A percentile compares a stretch with the other conserved stretches of the same genome.
These are phyloP conservation scores for Mortierella sp. DNA, from an alignment of 371 early-diverging fungal species.

Conservation along the genomic window DNA sequence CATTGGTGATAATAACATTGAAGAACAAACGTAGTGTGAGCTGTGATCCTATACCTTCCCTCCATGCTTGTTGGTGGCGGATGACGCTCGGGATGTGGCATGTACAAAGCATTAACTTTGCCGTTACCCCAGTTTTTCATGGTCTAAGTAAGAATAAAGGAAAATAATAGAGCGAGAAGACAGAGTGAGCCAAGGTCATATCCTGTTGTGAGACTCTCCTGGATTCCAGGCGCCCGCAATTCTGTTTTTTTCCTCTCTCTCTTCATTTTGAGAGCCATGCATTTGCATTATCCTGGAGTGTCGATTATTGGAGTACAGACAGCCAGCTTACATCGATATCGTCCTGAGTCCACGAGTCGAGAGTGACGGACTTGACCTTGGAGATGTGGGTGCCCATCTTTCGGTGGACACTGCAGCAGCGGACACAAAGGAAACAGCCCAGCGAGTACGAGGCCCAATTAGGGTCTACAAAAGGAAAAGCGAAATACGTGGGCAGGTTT, in stretches of 20 bases:
- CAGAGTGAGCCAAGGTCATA: neutral
- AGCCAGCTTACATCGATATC: slow-evolving; percentile 83
- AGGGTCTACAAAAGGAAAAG: slow-evolving; percentile 74
- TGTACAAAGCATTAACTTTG: slow-evolving; percentile 81
- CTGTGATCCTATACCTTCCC: slow-evolving; percentile 64
- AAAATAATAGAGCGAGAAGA: neutral
- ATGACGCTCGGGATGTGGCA: slow-evolving; percentile 77
- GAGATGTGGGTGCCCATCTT: slow-evolving; percentile 95
- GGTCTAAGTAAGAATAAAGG: slow-evolving; percentile 47
- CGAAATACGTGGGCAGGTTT: neutral
- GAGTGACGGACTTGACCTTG: slow-evolving; percentile 90
- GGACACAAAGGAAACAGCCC: slow-evolving; percentile 94
- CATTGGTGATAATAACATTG: neutral
- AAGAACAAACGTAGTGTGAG: neutral
- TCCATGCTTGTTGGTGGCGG: slow-evolving; percentile 74
- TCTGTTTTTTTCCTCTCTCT: neutral
- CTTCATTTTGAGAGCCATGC: slow-evolving; percentile 5
- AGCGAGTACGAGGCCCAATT: slow-evolving; percentile 96
- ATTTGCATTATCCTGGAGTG: slow-evolving; percentile 8
- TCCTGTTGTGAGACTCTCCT: slow-evolving; percentile 5
- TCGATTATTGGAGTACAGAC: neutral
- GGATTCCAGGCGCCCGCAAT: too few relatives aligned
- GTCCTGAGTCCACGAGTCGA: slow-evolving; percentile 95
- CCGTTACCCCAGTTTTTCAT: slow-evolving; percentile 85
- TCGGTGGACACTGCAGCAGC: slow-evolving; percentile 93